Evolutionary conservation across 2,329 filamentous ascomycete genomes (phyloP), one percentile per base, ranked within the genome.

Genomic region (Cladosporium sp.): DNA sequence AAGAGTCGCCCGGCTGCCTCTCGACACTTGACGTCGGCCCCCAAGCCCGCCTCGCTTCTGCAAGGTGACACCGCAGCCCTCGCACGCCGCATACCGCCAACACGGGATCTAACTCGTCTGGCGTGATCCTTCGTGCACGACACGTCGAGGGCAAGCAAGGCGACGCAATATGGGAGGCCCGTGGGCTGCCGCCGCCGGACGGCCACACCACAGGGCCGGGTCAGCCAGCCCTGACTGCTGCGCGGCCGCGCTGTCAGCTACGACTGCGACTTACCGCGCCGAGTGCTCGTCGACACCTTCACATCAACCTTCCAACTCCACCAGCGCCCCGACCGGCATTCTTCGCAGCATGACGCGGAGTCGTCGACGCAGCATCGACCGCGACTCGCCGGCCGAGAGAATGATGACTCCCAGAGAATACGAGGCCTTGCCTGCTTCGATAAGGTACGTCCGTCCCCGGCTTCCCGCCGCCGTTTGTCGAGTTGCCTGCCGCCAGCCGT

Each of bases 351-450:
- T 50, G 14, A 43, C 40, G 31, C 14, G 31, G 13, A 37, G 48
- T 16, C 48, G 48, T n/a, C 48, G 48, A 43, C 40, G 40, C 13
- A 50, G 48, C 33, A 38, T 9, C 46, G 38, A 33, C 14, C 18
- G 42, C 14, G 37, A 14, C 38, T 32, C 31, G 14, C n/a, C 48
- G 9, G 49, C 32, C 33, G 42, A 45, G 18, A 52, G 34, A 40
- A 52, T 44, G 43, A 46, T 53, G 44, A 43, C 64, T 35, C 58
- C 69, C 58, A 67, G 69, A 53, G 70, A 74, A 52, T 74, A 68
- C 61, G 67, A 70, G 46, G 61, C 67, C 34, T 64, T 76, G 56
- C 73, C 73, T 16, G 49, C 63, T 58, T 70, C 71, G 53, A 66
- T 76, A 46, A 69, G 72, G 73, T 75, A 67, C 63, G 71, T 71